Evolutionary conservation across 768 basidiomycete genomes (phyloP), one percentile per base, ranked within the genome.

Genomic region (Pleurotus pulmonarius): DNA sequence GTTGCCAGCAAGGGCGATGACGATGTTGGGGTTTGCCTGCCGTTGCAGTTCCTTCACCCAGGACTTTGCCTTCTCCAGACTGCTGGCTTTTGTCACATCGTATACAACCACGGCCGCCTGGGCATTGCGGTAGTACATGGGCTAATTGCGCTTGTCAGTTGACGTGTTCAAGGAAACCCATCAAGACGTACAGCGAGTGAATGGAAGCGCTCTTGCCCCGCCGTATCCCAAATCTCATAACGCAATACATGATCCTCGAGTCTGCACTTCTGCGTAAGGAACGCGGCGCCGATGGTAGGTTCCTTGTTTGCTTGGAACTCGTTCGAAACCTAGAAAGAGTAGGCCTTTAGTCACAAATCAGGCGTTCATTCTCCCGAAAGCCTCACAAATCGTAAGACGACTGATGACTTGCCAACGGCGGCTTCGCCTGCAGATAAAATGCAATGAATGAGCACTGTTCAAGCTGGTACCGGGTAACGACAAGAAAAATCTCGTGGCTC

Each of bases 1-100:
- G 82, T 99, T 99, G 26, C 97, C 97, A 9, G 93, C 94, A 51
- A 99, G 86, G 5, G 96, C 95, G 65, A 99, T 98, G 68, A 99
- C 95, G 67, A 98, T 98, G 70, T 98, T 98, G 37, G 96, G 95
- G 69, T 98, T 97, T 20, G 97, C 97, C 68, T 99, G 97, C 61
- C 97, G 86, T 70, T 99, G 97, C 20, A 99, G 81, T 73, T 99
- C 97, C 76, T 97, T 98, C 57, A 99, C 94, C 97, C 97, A 99
- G 26, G 95, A 94, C 78, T 98, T 98, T 55, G 97, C 97, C 72
- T 98, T 98, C 72, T 98, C 96, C 57, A 99, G 80, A 65, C 94
- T 96, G 56, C 89, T 83, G 45, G 92, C 90, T 73, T 98, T 97
- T 49, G 96, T 98, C 56, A 98, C 87, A 69, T 98, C 97, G 71